Base-by-base conservation (phyloP, 169 alveolate genomes). In the Eimeria necatrix region DNA sequence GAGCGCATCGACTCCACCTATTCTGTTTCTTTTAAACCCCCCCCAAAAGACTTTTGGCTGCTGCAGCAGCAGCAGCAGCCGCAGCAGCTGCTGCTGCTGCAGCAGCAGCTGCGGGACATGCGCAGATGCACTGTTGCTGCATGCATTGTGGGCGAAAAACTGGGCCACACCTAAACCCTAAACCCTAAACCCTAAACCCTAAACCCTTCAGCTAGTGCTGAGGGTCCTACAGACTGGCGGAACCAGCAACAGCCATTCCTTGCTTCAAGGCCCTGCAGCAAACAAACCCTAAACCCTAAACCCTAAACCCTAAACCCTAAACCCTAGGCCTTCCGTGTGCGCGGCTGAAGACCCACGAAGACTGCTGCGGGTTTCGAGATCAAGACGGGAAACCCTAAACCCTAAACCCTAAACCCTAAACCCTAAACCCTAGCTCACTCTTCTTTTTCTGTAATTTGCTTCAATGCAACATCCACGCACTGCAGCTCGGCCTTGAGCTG, bases 371-470 rank as follows among this genome's bases (percentile, higher is more conserved):
- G 73, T 61, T 61, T 22, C n/a, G 81, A 5, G 22, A 22, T 22
- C 81, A 26, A 71, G 14, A 3, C 49, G n/a, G 32, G 81, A 24
- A 71, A 71, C 81, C 46, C 81, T 32, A 71, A 24, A 3, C 51
- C 81, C 53, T 71, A 32, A 71, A 8, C 81, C 81, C 46, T 71
- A 71, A 71, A n/a, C 53, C 51, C 81, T 32, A 71, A n/a, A 71
- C 81, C 53, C 53, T 32, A 71, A 71, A 71, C 81, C 81, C 81
- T 71, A 71, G 14, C 81, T n/a, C 81, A 71, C 81, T 71, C 81
- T 22, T 71, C 81, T 71, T 32, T 71, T 32, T n/a, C 81, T 16
- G 22, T 9, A 16, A 71, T 32, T 22, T n/a, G 46, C 51, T 71
- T 32, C 22, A 71, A 12, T 71, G 46, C 81, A 16, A 20, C 41